Conservation (phyloP, 176 grass and related monocot species). For the Tillandsia fasciculata region DNA sequence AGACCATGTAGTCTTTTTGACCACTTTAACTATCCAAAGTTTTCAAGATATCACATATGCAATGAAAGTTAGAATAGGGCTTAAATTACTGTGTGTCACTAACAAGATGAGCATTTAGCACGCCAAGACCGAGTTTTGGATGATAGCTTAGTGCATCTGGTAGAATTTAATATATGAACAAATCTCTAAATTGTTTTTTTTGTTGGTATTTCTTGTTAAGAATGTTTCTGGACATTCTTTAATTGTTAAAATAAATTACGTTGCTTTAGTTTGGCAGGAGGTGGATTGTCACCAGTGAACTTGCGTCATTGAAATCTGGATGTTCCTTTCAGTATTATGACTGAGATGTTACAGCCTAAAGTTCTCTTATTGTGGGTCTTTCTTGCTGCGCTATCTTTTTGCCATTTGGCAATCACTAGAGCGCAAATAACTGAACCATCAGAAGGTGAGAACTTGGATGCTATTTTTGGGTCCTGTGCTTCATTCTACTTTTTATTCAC, state of each 20-base stretch:
- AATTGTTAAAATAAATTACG: not conserved
- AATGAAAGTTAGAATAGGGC: too few relatives aligned
- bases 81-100: too few relatives aligned
- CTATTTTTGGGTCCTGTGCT: constrained; percentile 1
- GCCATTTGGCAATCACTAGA: constrained; percentile 19
- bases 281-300: constrained; percentile 3
- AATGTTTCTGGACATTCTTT: not conserved
- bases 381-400: constrained; percentile 26
- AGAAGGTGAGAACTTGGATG: constrained; percentile 50
- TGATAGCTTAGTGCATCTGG: too few relatives aligned
- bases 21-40: too few relatives aligned
- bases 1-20: too few relatives aligned
- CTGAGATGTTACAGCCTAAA: constrained; percentile 10
- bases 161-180: too few relatives aligned
- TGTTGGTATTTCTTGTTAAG: too few relatives aligned
- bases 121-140: too few relatives aligned
- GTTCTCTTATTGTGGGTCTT: constrained; percentile 14
- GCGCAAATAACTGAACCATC: constrained; percentile 53
- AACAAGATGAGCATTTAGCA: too few relatives aligned
- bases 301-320: constrained; percentile 12
- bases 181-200: too few relatives aligned
- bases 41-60: too few relatives aligned
- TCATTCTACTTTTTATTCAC: not conserved
- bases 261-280: constrained; percentile 16
- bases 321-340: not conserved